Evolutionary conservation across 2,329 filamentous ascomycete genomes (phyloP).

Genomic region (Penicillium sp.): DNA sequence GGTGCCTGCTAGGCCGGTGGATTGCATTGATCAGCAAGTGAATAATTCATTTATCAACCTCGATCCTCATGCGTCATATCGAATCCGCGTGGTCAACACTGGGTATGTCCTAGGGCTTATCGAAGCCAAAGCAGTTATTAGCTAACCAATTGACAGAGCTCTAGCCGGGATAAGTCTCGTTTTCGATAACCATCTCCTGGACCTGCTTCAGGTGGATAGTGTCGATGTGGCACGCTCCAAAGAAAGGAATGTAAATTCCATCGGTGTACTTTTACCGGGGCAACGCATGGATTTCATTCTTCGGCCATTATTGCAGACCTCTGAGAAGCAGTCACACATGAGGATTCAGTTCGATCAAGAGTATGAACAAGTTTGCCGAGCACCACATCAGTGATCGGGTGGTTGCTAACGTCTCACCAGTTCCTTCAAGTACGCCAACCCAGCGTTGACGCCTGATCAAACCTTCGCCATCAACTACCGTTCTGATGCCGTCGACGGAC

Average conservation of each 20-base stretch:
- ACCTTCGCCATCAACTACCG: constrained; percentile 26
- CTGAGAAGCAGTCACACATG: constrained; percentile 17
- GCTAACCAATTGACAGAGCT: constrained; percentile 23
- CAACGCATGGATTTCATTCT: constrained; percentile 40
- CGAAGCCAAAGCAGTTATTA: too few species aligned
- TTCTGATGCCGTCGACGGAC: background rate
- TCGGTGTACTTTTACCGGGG: constrained; percentile 39
- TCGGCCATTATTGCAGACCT: constrained; percentile 11
- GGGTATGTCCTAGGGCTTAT: constrained; percentile 25
- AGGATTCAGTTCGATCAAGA: constrained; percentile 32
- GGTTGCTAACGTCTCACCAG: constrained; percentile 14
- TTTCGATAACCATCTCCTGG: constrained; percentile 25
- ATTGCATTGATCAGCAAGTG: constrained; percentile 32
- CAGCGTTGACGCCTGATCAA: constrained; percentile 34
- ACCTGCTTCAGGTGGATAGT: constrained; percentile 37
- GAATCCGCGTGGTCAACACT: constrained; percentile 39
- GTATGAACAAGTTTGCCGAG: constrained; percentile 17
- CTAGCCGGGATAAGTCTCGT: constrained; percentile 35
- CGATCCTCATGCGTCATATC: constrained; percentile 22
- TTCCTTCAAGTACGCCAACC: constrained; percentile 41
- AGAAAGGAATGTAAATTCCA: constrained; percentile 21
- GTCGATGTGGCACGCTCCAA: constrained; percentile 23
- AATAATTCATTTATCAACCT: constrained; percentile 22
- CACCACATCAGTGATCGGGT: background rate
- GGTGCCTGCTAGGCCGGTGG: constrained; percentile 38